phyloP scores from a whole-genome alignment of 2,329 filamentous ascomycete species.

The Geoglossum cookeanum region DNA sequence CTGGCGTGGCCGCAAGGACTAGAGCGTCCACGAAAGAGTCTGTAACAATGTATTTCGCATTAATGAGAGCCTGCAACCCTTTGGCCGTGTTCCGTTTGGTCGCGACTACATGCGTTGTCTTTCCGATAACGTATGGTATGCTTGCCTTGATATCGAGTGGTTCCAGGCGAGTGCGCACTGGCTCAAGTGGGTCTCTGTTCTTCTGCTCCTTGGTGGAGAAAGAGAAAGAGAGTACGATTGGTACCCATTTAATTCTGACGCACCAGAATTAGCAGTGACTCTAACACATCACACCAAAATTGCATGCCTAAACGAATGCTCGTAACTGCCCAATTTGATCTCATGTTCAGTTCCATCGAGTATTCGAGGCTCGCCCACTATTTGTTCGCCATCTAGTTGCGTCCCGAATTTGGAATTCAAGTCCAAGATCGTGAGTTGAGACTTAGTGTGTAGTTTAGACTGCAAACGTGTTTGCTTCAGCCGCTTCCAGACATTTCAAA shows the following conservation, averaged over 20 bases:
- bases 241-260: conserved; percentile 54
- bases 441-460: conserved; percentile 45
- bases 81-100: conserved; percentile 81
- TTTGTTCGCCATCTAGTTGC: conserved; percentile 49
- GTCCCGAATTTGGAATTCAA: conserved; percentile 74
- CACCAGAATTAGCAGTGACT: background rate
- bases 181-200: conserved; percentile 38
- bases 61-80: conserved; percentile 69
- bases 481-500: conserved; percentile 7
- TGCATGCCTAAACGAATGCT: conserved; percentile 37
- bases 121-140: conserved; percentile 45
- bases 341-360: conserved; percentile 40
- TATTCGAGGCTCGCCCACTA: conserved; percentile 40
- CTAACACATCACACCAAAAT: conserved; percentile 3
- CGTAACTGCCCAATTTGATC: conserved; percentile 54
- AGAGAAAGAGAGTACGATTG: conserved; percentile 65
- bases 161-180: conserved; percentile 48
- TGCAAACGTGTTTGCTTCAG: conserved; percentile 14
- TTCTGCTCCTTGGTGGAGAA: conserved; percentile 53
- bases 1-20: conserved; percentile 35
- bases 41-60: conserved; percentile 59
- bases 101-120: conserved; percentile 75
- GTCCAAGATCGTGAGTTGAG: conserved; percentile 56
- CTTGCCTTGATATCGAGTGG: conserved; percentile 77
- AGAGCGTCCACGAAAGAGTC: conserved; percentile 56